Percentiles rank a stretch among this genome's conserved stretches.
Conservation (phyloP, 495 filamentous ascomycete species). For the Copromyces sp. region DNA sequence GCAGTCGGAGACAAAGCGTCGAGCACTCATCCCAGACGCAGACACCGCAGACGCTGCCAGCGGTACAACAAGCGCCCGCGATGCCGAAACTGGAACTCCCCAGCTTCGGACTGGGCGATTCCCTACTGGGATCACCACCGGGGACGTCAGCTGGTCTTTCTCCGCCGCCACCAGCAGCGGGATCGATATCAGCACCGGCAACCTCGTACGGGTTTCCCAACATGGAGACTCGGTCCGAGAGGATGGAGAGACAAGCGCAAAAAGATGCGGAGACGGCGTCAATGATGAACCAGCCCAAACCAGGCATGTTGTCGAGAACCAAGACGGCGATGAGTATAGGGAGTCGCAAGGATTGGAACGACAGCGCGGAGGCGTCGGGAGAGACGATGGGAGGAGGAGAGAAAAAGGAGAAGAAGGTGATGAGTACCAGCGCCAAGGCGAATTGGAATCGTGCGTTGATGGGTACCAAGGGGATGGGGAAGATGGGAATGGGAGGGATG, state of each 20-base stretch:
- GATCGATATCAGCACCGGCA: background rate
- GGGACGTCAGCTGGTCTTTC: background rate
- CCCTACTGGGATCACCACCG: background rate
- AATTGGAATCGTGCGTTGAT: background rate
- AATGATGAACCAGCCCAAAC: background rate
- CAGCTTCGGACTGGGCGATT: background rate
- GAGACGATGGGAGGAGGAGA: background rate
- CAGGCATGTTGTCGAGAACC: background rate
- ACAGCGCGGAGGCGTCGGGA: background rate
- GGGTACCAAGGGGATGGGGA: background rate
- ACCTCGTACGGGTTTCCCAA: background rate
- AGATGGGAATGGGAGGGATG: background rate
- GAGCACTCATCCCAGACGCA: background rate
- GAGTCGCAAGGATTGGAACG: background rate
- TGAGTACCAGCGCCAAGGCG: background rate
- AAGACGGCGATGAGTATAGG: background rate
- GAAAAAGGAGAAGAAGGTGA: background rate
- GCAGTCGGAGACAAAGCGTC: background rate
- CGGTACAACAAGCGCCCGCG: background rate
- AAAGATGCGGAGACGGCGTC: background rate
- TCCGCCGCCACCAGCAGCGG: background rate
- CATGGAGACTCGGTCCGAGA: background rate
- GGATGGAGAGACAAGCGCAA: background rate
- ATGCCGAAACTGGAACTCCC: background rate
- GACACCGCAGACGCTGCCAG: background rate